Evolutionary conservation across 768 basidiomycete species (phyloP).

Genomic region (Russula earlei): DNA sequence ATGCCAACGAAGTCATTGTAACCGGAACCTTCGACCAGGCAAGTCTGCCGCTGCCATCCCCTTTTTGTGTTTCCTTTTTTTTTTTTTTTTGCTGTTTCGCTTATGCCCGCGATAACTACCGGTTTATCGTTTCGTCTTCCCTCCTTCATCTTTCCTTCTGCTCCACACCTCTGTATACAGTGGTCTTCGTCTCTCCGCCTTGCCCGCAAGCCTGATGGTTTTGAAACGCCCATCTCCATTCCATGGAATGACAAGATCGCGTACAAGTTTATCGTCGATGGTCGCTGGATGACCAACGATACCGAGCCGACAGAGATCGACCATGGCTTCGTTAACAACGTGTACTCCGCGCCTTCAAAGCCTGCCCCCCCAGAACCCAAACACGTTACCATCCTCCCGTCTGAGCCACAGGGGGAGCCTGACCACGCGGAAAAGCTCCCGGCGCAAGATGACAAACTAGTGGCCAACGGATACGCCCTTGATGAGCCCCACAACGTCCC

Average conservation of each 20-base stretch:
- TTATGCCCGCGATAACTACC: constrained; percentile 15
- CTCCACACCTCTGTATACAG: constrained; percentile 19
- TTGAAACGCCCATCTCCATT: constrained; percentile 23
- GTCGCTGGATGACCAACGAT: constrained; percentile 25
- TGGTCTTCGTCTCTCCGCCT: constrained; percentile 25
- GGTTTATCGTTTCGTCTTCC: constrained; percentile 19
- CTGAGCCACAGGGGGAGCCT: neutral
- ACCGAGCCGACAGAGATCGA: constrained; percentile 25
- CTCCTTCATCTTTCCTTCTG: constrained; percentile 10
- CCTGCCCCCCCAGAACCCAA: neutral
- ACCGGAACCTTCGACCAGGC: constrained; percentile 22
- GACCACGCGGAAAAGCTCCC: constrained; percentile 4
- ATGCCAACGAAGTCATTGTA: constrained; percentile 19
- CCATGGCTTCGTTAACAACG: constrained; percentile 28
- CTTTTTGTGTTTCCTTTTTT: neutral
- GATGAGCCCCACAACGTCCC: constrained; percentile 1
- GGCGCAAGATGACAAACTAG: neutral
- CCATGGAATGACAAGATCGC: constrained; percentile 24
- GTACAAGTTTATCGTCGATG: constrained; percentile 32
- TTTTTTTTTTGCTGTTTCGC: neutral
- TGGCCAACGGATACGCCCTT: constrained; percentile 4
- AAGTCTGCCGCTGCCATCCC: constrained; percentile 5
- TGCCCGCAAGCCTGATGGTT: constrained; percentile 24
- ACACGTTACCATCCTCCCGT: neutral
- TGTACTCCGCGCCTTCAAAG: constrained; percentile 21